Conservation (phyloP, 2,329 filamentous ascomycete genomes). For the Domatiomyces globalis region DNA sequence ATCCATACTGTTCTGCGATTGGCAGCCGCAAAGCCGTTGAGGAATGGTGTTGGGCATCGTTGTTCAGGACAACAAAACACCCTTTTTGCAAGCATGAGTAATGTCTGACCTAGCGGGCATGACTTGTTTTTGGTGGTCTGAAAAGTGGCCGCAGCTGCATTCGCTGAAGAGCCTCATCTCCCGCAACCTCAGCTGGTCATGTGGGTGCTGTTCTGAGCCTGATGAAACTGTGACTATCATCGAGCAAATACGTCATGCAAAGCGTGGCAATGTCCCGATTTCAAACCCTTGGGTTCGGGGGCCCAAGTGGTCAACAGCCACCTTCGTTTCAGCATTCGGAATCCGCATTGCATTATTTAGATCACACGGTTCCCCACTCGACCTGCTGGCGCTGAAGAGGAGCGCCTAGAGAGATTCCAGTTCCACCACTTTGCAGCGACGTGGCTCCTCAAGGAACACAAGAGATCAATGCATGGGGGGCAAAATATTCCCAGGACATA, state of each 20-base stretch:
- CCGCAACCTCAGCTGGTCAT: not conserved
- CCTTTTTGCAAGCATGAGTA: not conserved
- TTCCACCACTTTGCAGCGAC: not conserved
- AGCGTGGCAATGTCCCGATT: not conserved
- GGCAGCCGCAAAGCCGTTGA: not conserved
- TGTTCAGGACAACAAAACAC: not conserved
- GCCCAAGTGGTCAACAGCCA: not conserved
- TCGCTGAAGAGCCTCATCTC: not conserved
- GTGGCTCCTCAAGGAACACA: not conserved
- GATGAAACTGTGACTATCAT: not conserved
- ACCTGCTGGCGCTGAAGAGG: not conserved
- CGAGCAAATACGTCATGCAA: not conserved
- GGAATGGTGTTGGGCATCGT: not conserved
- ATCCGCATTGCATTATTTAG: not conserved
- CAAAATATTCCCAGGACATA: not conserved
- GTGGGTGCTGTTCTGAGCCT: not conserved
- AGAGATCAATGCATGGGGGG: not conserved
- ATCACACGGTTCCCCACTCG: not conserved
- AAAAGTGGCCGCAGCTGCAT: not conserved
- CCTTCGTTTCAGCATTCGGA: not conserved
- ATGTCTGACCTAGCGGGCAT: not conserved
- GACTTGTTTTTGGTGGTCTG: not conserved
- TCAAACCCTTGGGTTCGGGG: not conserved
- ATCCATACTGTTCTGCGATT: not conserved
- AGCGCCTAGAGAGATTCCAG: not conserved